phyloP scores from a whole-genome alignment of 2,329 filamentous ascomycete species.

The Aureobasidium pullulans region DNA sequence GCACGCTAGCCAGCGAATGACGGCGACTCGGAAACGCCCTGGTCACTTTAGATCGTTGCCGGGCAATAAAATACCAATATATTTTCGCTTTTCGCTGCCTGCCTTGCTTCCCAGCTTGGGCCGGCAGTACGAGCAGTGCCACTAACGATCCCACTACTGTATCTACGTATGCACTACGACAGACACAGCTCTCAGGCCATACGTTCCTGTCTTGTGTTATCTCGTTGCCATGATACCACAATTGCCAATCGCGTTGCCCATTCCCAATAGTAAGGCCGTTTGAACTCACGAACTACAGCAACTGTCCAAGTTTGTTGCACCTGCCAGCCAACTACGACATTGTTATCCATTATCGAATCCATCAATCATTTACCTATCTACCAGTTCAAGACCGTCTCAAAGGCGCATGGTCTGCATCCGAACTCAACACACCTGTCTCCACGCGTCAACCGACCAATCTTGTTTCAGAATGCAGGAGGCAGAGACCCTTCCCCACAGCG shows the following conservation, averaged over 20 bases:
- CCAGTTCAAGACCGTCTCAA: too few species aligned
- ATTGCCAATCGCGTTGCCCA: slow-evolving; percentile 4
- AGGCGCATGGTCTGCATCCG: background rate
- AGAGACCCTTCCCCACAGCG: slow-evolving; percentile 5
- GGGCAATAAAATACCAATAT: slow-evolving; percentile 6
- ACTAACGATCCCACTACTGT: slow-evolving; percentile 6
- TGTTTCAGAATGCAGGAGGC: slow-evolving; percentile 4
- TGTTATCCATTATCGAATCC: background rate
- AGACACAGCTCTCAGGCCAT: slow-evolving; percentile 10
- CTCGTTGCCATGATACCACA: slow-evolving; percentile 11
- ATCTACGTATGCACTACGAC: slow-evolving; percentile 8
- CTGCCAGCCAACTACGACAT: background rate
- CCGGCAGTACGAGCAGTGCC: slow-evolving; percentile 7
- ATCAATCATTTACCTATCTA: background rate
- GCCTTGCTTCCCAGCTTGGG: slow-evolving; percentile 9
- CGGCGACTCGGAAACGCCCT: slow-evolving; percentile 8
- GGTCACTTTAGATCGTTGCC: slow-evolving; percentile 6
- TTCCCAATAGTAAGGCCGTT: slow-evolving; percentile 3
- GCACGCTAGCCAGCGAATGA: background rate
- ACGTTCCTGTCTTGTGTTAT: slow-evolving; percentile 8
- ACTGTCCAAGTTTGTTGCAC: background rate
- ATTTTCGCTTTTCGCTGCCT: slow-evolving; percentile 6
- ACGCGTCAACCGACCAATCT: slow-evolving; percentile 9
- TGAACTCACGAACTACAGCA: background rate
- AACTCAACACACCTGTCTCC: background rate